A percentile compares a stretch with the other conserved stretches of the same genome.
These are phyloP conservation scores for Melampsora larici-populina DNA, from an alignment of 1,284 basidiomycete species.

Conservation along the genomic window DNA sequence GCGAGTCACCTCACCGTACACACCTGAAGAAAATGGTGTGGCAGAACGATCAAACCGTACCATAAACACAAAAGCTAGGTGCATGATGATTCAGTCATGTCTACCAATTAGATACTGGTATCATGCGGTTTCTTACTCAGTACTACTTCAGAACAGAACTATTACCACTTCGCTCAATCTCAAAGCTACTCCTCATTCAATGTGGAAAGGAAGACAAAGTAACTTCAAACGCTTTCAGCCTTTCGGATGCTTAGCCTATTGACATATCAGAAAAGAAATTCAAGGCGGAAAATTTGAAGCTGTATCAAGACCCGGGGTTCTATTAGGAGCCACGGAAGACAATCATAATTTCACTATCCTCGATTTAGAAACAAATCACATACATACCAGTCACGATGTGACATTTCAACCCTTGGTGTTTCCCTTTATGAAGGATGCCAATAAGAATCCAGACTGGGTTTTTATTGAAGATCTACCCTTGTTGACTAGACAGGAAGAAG, in stretches of 20 bases:
- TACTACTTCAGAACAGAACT: not conserved
- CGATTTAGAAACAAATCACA: not conserved
- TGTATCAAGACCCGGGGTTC: not conserved
- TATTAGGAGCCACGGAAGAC: not conserved
- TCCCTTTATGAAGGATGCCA: not conserved
- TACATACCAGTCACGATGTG: not conserved
- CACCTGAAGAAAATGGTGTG: not conserved
- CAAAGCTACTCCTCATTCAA: not conserved
- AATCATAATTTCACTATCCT: too few relatives aligned
- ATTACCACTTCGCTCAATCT: not conserved
- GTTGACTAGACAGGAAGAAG: not conserved
- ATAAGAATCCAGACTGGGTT: not conserved
- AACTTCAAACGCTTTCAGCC: not conserved
- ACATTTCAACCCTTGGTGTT: not conserved
- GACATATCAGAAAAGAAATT: too few relatives aligned
- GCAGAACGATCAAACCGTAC: constrained; percentile 3
- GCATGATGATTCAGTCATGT: too few relatives aligned
- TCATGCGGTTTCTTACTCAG: not conserved
- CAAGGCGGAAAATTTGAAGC: not conserved
- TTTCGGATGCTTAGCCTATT: not conserved
- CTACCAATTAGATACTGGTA: not conserved
- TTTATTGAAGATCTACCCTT: not conserved
- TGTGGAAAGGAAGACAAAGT: not conserved
- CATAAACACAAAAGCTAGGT: not conserved
- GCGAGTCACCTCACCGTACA: not conserved